Percentiles rank a stretch among this genome's conserved stretches.
Evolutionary conservation across 1,284 basidiomycete species (phyloP).

Genomic region (Sanguinoderma infundibulare): DNA sequence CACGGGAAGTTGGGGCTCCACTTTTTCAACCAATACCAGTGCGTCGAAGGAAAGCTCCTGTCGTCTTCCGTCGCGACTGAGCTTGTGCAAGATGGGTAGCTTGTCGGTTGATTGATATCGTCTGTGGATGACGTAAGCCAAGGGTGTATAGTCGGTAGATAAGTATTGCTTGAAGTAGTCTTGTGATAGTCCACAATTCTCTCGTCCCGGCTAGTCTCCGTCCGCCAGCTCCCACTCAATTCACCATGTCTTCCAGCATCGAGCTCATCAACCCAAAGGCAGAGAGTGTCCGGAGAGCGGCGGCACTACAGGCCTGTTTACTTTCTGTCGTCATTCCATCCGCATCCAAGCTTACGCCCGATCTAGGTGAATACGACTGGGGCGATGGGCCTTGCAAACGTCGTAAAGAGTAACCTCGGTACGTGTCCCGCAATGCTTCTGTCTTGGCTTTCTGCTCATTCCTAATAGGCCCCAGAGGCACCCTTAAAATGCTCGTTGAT

Average conservation of each 20-base stretch:
- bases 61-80: too few species aligned
- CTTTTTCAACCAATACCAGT: too few species aligned
- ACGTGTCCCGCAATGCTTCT: conserved; percentile 29
- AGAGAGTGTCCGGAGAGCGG: conserved; percentile 91
- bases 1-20: too few species aligned
- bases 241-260: conserved; percentile 75
- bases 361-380: conserved; percentile 85
- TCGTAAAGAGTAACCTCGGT: conserved; percentile 98
- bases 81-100: too few species aligned
- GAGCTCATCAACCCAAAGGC: conserved; percentile 96
- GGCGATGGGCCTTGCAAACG: conserved; percentile 96
- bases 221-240: background rate
- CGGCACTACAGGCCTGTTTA: conserved; percentile 86
- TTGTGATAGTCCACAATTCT: background rate
- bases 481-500: conserved; percentile 99
- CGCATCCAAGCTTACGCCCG: background rate
- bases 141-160: too few species aligned
- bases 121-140: too few species aligned
- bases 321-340: background rate
- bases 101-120: too few species aligned
- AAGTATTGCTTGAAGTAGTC: too few species aligned
- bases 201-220: background rate
- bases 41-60: too few species aligned
- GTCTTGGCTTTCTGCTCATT: background rate
- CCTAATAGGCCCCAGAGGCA: conserved; percentile 84